A percentile compares a stretch with the other conserved stretches of the same genome.
Evolutionary conservation across 169 alveolate species (phyloP).

Genomic region (Pseudocohnilembus persalinus): DNA sequence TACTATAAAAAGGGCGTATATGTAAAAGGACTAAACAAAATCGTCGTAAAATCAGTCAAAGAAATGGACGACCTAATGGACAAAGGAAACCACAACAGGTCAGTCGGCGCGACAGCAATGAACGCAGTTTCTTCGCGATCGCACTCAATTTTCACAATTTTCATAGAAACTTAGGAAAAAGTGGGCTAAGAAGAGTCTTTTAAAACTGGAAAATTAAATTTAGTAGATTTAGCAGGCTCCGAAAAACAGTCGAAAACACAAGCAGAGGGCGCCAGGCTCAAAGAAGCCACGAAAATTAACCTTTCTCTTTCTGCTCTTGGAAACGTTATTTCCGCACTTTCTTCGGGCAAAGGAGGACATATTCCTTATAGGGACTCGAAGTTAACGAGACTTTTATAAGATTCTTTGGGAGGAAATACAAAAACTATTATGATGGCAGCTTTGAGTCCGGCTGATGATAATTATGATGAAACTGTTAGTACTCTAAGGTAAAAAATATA

Average conservation of each 20-base stretch:
- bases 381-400: slow-evolving; percentile 89
- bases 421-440: slow-evolving; percentile 93
- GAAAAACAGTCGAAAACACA: slow-evolving; percentile 87
- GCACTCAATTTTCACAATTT: slow-evolving; percentile 89
- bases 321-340: slow-evolving; percentile 91
- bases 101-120: slow-evolving; percentile 88
- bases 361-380: slow-evolving; percentile 95
- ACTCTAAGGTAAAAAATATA: no score
- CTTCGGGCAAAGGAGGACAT: slow-evolving; percentile 85
- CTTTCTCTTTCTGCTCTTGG: slow-evolving; percentile 92
- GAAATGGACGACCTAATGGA: slow-evolving; percentile 79
- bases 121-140: slow-evolving; percentile 87
- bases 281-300: slow-evolving; percentile 93
- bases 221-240: slow-evolving; percentile 93
- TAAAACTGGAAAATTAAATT: slow-evolving; percentile 89
- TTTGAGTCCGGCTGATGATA: slow-evolving; percentile 91
- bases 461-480: slow-evolving; percentile 92
- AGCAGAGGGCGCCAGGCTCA: slow-evolving; percentile 83
- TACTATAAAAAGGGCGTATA: slow-evolving; percentile 52
- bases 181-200: slow-evolving; percentile 68
- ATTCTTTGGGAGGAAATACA: slow-evolving; percentile 92
- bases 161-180: slow-evolving; percentile 76
- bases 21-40: slow-evolving; percentile 73
- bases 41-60: slow-evolving; percentile 66
- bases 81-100: slow-evolving; percentile 75